These are phyloP conservation scores for Saccharomyces hybrid DNA, from an alignment of 1,139 yeast genomes.

Conservation along the genomic window DNA sequence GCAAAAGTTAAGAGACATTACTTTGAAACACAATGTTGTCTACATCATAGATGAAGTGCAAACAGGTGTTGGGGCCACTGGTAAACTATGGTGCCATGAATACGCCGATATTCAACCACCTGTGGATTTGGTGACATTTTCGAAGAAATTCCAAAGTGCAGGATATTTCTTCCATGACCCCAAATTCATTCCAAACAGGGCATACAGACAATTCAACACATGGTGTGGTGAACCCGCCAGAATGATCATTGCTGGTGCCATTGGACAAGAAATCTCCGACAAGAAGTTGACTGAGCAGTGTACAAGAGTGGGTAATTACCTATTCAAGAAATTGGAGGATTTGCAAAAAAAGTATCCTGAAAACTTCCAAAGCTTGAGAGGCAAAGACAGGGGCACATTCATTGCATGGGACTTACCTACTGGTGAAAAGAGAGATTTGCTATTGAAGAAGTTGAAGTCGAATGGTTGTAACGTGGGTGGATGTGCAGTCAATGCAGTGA, in stretches of 20 bases:
- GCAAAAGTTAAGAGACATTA: slow-evolving; percentile 58
- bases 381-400: slow-evolving; percentile 60
- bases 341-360: slow-evolving; percentile 41
- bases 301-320: slow-evolving; percentile 52
- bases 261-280: slow-evolving; percentile 49
- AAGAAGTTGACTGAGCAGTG: slow-evolving; percentile 46
- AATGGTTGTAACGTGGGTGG: slow-evolving; percentile 68
- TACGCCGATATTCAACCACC: slow-evolving; percentile 57
- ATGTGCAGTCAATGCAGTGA: slow-evolving; percentile 56
- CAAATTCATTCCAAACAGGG: slow-evolving; percentile 50
- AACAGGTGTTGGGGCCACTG: slow-evolving; percentile 70
- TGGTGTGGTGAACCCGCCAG: slow-evolving; percentile 81
- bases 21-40: slow-evolving; percentile 50
- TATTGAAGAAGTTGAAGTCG: slow-evolving; percentile 43
- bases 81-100: slow-evolving; percentile 68
- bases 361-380: slow-evolving; percentile 49
- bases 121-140: slow-evolving; percentile 67
- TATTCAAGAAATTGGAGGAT: slow-evolving; percentile 41
- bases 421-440: slow-evolving; percentile 42
- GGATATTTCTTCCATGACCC: slow-evolving; percentile 67
- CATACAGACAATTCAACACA: slow-evolving; percentile 73
- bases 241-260: slow-evolving; percentile 56
- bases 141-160: slow-evolving; percentile 73
- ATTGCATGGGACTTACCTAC: slow-evolving; percentile 64
- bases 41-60: slow-evolving; percentile 68